These are phyloP conservation scores for Xerocomus potaroensis DNA, from an alignment of 768 basidiomycete genomes.

Conservation along the genomic window DNA sequence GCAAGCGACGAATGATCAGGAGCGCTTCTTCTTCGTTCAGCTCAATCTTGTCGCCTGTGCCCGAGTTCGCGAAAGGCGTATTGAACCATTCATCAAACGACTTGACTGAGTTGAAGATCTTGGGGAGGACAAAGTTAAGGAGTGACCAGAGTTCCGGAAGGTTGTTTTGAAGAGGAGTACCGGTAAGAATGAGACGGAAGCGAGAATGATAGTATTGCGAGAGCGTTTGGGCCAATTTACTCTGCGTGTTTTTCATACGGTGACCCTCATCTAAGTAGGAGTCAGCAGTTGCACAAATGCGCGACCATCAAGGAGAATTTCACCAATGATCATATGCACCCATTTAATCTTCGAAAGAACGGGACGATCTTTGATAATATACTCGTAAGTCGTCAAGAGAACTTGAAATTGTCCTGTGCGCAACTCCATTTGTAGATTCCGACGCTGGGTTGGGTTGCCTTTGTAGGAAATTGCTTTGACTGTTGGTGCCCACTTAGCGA, in stretches of 20 bases:
- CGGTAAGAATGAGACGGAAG: conserved; percentile 90
- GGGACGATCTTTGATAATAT: conserved; percentile 96
- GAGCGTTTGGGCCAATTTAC: conserved; percentile 84
- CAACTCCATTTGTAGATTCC: conserved; percentile 71
- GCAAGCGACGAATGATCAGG: conserved; percentile 92
- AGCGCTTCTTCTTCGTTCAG: conserved; percentile 99
- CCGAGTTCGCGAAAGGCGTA: conserved; percentile 98
- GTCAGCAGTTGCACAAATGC: conserved; percentile 3
- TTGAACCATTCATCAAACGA: conserved; percentile 99
- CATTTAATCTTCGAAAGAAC: conserved; percentile 87
- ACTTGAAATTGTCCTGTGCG: conserved; percentile 86
- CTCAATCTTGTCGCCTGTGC: conserved; percentile 96
- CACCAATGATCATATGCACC: conserved; percentile 97
- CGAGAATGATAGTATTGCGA: conserved; percentile 91
- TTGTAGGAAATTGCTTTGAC: conserved; percentile 85
- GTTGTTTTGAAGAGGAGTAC: conserved; percentile 96
- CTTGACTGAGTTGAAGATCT: conserved; percentile 98
- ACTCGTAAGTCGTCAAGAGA: conserved; percentile 91
- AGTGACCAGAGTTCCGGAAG: conserved; percentile 94
- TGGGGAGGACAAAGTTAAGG: conserved; percentile 91
- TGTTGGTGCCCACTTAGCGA: conserved; percentile 92
- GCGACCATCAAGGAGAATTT: conserved; percentile 11
- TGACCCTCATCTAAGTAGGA: conserved; percentile 77
- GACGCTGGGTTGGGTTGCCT: conserved; percentile 82
- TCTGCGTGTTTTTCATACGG: conserved; percentile 95